phyloP scores from a whole-genome alignment of 1,284 basidiomycete species.

The Puccinia sorghi region DNA sequence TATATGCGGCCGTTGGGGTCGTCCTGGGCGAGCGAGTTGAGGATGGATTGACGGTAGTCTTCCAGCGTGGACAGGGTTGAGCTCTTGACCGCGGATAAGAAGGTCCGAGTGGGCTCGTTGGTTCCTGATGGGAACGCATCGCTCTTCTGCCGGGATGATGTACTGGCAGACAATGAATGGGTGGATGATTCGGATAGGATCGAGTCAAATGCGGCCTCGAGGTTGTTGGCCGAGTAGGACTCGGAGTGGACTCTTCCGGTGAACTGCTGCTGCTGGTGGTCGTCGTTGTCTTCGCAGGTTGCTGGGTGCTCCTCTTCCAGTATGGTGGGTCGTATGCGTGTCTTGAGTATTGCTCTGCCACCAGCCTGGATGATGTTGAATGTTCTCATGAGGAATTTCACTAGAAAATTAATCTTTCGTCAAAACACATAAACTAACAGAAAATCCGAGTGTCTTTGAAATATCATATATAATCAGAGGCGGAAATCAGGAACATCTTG shows the following conservation, averaged over 20 bases:
- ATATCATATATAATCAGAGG: too few relatives aligned
- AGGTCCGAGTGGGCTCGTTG: conserved; percentile 1
- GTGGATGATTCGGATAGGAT: conserved; percentile 22
- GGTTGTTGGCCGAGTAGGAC: conserved; percentile 40
- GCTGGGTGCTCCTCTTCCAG: not conserved
- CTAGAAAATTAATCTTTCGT: too few relatives aligned
- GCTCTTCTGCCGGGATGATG: not conserved
- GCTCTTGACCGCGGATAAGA: conserved; percentile 2
- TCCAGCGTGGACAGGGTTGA: conserved; percentile 38
- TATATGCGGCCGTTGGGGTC: conserved; percentile 39
- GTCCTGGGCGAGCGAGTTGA: conserved; percentile 24
- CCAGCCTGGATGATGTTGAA: not conserved
- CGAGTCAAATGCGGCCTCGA: conserved; percentile 33
- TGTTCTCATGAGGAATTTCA: not conserved
- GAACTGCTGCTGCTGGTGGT: not conserved
- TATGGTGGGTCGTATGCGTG: not conserved
- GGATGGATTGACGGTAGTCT: conserved; percentile 15
- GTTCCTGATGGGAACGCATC: not conserved
- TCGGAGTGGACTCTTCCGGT: conserved; percentile 39
- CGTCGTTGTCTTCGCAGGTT: not conserved
- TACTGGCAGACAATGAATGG: not conserved
- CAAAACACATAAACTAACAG: too few relatives aligned
- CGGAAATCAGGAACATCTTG: too few relatives aligned
- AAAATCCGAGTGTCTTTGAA: too few relatives aligned
- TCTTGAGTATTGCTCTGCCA: not conserved